Percentiles rank a stretch among this genome's conserved stretches.
Conservation (phyloP, 2,329 filamentous ascomycete genomes). For the Fusarium sarcochroum region DNA sequence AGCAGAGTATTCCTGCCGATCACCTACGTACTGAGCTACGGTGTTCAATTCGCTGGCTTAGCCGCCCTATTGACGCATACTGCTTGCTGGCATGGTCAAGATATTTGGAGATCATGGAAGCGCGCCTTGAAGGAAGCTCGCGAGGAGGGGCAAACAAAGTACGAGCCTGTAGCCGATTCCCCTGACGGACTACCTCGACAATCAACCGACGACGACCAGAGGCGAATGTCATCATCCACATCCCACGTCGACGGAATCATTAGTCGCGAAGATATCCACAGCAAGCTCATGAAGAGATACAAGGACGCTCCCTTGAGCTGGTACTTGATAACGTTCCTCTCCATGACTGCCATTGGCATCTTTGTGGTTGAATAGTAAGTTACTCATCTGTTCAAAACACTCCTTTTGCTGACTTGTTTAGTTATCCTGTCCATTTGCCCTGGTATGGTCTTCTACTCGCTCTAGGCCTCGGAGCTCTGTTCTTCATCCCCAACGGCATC, state of each 20-base stretch:
- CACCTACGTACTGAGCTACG: conserved; percentile 89
- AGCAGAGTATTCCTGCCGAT: conserved; percentile 88
- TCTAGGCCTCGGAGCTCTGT: conserved; percentile 80
- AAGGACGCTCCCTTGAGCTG: conserved; percentile 84
- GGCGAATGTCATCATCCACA: conserved; percentile 53
- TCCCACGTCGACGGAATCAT: conserved; percentile 69
- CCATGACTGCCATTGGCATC: conserved; percentile 83
- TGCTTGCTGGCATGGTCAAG: conserved; percentile 84
- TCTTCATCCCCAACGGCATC: conserved; percentile 92
- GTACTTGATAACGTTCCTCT: conserved; percentile 82
- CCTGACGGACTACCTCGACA: conserved; percentile 33
- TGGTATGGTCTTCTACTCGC: conserved; percentile 90
- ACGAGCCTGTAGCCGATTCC: conserved; percentile 64
- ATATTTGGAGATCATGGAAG: conserved; percentile 84
- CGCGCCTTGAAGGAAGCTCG: conserved; percentile 75
- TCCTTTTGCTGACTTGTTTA: conserved; percentile 51
- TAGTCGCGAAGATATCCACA: conserved; percentile 84
- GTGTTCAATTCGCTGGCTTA: conserved; percentile 86
- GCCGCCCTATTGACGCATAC: conserved; percentile 86
- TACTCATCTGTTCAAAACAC: neutral
- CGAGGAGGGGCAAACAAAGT: conserved; percentile 63
- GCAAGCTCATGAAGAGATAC: conserved; percentile 85
- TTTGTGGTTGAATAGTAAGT: conserved; percentile 88
- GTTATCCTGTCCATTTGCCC: conserved; percentile 84
- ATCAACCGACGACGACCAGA: conserved; percentile 37